These are phyloP conservation scores for Penicillium concentricum DNA, from an alignment of 2,329 filamentous ascomycete genomes.

Conservation along the genomic window DNA sequence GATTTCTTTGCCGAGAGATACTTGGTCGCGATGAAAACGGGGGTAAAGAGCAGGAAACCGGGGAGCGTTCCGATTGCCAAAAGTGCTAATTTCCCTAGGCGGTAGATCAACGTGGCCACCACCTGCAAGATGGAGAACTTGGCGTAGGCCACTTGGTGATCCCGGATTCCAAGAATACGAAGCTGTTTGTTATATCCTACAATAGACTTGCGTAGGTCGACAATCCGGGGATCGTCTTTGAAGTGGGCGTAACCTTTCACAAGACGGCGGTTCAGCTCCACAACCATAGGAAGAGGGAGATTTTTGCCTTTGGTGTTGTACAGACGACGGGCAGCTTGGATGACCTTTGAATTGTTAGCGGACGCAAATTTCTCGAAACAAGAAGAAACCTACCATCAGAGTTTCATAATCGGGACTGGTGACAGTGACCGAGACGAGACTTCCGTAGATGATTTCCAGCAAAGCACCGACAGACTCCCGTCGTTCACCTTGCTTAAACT, in stretches of 20 bases:
- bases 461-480: slow-evolving; percentile 84
- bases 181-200: slow-evolving; percentile 84
- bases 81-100: slow-evolving; percentile 72
- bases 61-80: slow-evolving; percentile 80
- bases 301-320: slow-evolving; percentile 96
- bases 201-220: slow-evolving; percentile 71
- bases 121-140: slow-evolving; percentile 77
- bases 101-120: slow-evolving; percentile 73
- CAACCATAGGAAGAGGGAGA: slow-evolving; percentile 83
- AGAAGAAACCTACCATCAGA: slow-evolving; percentile 63
- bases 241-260: slow-evolving; percentile 89
- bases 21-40: slow-evolving; percentile 82
- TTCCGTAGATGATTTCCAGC: slow-evolving; percentile 81
- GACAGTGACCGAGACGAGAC: slow-evolving; percentile 83
- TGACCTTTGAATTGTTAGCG: slow-evolving; percentile 56
- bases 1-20: slow-evolving; percentile 79
- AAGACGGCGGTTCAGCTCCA: slow-evolving; percentile 88
- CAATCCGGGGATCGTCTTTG: slow-evolving; percentile 84
- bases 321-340: slow-evolving; percentile 86
- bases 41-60: slow-evolving; percentile 81
- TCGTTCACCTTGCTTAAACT: slow-evolving; percentile 79
- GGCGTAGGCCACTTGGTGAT: slow-evolving; percentile 92
- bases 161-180: slow-evolving; percentile 79
- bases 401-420: slow-evolving; percentile 94
- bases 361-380: background rate